These are phyloP conservation scores for Sutorius eximius DNA, from an alignment of 1,284 basidiomycete species.

Conservation along the genomic window DNA sequence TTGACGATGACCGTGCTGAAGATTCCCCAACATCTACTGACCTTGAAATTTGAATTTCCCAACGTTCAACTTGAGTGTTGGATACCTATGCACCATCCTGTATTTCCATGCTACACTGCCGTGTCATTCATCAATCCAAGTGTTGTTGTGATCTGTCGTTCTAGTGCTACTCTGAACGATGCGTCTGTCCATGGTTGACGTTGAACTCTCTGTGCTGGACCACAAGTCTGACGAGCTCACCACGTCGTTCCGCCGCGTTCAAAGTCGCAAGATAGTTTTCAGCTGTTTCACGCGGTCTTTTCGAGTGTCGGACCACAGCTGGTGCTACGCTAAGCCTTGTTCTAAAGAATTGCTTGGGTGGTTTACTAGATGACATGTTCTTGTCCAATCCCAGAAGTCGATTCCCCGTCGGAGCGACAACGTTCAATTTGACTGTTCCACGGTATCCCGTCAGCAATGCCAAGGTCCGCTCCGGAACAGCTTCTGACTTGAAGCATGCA, in stretches of 20 bases:
- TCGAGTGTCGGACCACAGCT: no score
- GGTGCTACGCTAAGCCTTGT: no score
- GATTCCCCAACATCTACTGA: background rate
- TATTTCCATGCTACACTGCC: background rate
- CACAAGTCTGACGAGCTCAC: no score
- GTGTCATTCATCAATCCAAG: background rate
- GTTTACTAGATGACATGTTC: conserved; percentile 27
- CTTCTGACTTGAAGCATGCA: conserved; percentile 37
- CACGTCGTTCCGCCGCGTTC: no score
- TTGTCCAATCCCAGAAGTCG: conserved; percentile 44
- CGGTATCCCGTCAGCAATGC: conserved; percentile 42
- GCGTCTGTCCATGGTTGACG: background rate
- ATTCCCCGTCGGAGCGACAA: conserved; percentile 55
- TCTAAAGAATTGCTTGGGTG: no score
- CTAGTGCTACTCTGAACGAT: background rate
- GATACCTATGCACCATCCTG: background rate
- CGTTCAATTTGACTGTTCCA: conserved; percentile 47
- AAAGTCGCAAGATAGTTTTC: no score
- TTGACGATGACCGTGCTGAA: background rate
- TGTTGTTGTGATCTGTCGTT: background rate
- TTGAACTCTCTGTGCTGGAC: no score
- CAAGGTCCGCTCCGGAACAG: conserved; percentile 31
- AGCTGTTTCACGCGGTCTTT: no score
- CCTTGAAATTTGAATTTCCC: background rate
- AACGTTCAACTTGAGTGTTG: background rate